phyloP scores from a whole-genome alignment of 176 grass and related monocot genomes.

The Triticum urartu region DNA sequence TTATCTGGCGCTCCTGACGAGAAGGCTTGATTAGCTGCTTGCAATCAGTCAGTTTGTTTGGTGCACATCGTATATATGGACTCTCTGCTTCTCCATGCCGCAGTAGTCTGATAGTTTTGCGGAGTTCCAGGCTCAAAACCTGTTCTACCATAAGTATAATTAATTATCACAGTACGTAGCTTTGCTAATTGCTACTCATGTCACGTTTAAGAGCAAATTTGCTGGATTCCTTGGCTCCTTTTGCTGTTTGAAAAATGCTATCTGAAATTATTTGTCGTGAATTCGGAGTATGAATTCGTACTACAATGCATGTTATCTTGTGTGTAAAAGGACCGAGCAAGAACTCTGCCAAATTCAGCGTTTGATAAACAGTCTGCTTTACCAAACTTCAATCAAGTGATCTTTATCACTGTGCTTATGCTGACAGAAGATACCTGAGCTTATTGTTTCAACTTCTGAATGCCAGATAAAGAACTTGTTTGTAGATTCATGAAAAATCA shows the following conservation, averaged over 20 bases:
- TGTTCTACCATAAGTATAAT: neutral
- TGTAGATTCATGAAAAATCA: neutral
- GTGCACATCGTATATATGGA: conserved; percentile 5
- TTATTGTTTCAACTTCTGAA: neutral
- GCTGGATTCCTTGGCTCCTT: neutral
- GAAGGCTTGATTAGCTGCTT: conserved; percentile 41
- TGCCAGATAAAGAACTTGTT: neutral
- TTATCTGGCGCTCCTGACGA: conserved; percentile 31
- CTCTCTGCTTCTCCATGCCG: neutral
- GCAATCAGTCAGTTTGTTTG: neutral
- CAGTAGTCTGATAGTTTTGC: conserved; percentile 5
- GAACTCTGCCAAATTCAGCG: too few species aligned
- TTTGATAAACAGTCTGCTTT: too few species aligned
- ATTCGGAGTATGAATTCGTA: neutral
- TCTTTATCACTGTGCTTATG: neutral
- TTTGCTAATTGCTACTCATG: neutral
- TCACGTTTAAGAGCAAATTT: neutral
- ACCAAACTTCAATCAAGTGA: too few species aligned
- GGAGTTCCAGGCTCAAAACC: neutral
- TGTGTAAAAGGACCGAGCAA: neutral
- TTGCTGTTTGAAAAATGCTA: neutral
- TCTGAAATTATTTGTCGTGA: neutral
- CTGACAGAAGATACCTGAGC: neutral
- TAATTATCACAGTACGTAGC: neutral
- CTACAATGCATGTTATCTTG: neutral